Evolutionary conservation across 805 yeast species (phyloP).

Genomic region (Barnettozyma populi): DNA sequence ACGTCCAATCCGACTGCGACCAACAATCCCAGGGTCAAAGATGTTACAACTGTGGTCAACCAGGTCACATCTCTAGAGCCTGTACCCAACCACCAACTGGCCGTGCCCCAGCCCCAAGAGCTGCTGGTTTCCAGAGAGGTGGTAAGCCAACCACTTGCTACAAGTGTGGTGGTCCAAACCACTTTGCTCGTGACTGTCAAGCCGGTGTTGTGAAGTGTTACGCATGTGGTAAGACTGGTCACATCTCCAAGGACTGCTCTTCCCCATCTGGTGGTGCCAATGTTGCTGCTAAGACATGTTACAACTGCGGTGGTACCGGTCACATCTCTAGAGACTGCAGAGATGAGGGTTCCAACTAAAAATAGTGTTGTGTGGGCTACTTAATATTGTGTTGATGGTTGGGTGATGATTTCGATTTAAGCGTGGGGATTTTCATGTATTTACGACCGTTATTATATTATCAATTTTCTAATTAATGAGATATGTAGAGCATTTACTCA

Average conservation of each 20-base stretch:
- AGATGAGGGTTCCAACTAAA: constrained; percentile 2
- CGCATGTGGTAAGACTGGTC: constrained; percentile 89
- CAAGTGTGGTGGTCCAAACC: constrained; percentile 92
- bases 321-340: constrained; percentile 81
- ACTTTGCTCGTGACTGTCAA: constrained; percentile 86
- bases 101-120: constrained; percentile 14
- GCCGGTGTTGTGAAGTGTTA: constrained; percentile 72
- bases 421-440: constrained; percentile 13
- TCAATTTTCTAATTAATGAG: neutral
- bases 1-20: constrained; percentile 79
- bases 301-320: constrained; percentile 54
- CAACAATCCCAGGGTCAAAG: constrained; percentile 51
- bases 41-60: constrained; percentile 74
- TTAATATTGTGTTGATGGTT: constrained; percentile 5
- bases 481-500: neutral
- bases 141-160: constrained; percentile 57
- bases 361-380: neutral
- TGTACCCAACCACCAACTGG: constrained; percentile 47
- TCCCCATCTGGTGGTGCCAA: constrained; percentile 46
- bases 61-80: constrained; percentile 79
- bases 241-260: constrained; percentile 79
- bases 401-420: constrained; percentile 9
- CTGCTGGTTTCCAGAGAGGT: constrained; percentile 6
- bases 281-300: constrained; percentile 33
- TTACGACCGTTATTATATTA: constrained; percentile 13